Conservation (phyloP, 192 early-diverging fungal species). For the Backusella circina region DNA sequence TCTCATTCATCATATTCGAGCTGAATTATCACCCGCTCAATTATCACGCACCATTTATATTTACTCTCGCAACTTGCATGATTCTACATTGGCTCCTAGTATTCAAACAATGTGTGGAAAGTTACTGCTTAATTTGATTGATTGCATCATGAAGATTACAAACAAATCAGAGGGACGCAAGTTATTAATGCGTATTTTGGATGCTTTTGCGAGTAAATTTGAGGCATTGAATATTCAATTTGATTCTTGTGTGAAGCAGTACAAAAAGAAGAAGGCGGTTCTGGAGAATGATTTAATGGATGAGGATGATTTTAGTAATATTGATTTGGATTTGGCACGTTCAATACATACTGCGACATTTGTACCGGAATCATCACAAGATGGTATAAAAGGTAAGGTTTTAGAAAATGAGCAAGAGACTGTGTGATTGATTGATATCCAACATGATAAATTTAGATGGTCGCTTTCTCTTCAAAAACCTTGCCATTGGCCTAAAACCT, state of each 20-base stretch:
- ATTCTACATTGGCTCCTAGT: constrained; percentile 80
- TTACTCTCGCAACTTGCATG: constrained; percentile 91
- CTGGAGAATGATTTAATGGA: constrained; percentile 38
- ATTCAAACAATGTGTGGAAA: constrained; percentile 98
- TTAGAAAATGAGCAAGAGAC: not conserved
- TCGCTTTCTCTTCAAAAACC: constrained; percentile 82
- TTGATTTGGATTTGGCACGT: constrained; percentile 49
- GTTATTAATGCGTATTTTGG: constrained; percentile 79
- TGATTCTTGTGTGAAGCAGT: constrained; percentile 53
- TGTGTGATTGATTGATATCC: not conserved
- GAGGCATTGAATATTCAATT: constrained; percentile 62
- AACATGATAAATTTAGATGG: too few relatives aligned
- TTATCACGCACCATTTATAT: constrained; percentile 82
- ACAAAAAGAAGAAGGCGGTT: constrained; percentile 52
- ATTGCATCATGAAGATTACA: constrained; percentile 72
- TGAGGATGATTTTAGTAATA: constrained; percentile 42
- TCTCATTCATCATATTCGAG: constrained; percentile 91
- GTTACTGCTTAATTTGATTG: constrained; percentile 86
- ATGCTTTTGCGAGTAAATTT: constrained; percentile 81
- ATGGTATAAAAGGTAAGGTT: constrained; percentile 56
- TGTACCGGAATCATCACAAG: constrained; percentile 46
- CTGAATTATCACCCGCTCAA: constrained; percentile 76
- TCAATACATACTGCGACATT: constrained; percentile 50
- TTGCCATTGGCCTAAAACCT: constrained; percentile 84
- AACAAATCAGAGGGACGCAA: constrained; percentile 62